Evolutionary conservation across 1,284 basidiomycete species (phyloP).

Genomic region (Sporisorium graminicola): DNA sequence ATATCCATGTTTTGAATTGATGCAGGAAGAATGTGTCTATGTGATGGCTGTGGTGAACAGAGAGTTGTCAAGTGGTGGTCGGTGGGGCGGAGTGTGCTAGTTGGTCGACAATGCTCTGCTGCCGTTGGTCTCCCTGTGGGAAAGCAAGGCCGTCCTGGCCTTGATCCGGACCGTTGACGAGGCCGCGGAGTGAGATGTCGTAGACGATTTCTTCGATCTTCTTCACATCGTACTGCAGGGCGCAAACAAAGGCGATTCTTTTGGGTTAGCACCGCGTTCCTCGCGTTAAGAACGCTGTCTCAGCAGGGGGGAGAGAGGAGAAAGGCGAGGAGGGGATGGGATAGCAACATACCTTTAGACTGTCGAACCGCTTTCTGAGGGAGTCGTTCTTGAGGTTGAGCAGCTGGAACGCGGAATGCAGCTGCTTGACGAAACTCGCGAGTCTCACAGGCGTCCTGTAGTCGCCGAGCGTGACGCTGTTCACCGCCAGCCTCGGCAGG

Average conservation of each 20-base stretch:
- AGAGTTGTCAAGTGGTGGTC: background rate
- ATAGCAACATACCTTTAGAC: constrained; percentile 60
- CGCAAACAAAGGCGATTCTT: background rate
- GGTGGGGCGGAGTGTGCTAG: background rate
- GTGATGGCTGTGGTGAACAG: no score
- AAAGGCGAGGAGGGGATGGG: no score
- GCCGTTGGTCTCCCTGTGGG: background rate
- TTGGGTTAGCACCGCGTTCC: background rate
- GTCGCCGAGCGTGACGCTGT: constrained; percentile 58
- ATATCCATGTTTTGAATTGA: background rate
- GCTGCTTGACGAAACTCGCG: constrained; percentile 61
- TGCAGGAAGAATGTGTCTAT: no score
- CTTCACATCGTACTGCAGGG: constrained; percentile 65
- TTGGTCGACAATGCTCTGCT: constrained; percentile 9
- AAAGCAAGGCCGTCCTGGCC: constrained; percentile 29
- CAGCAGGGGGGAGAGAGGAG: no score
- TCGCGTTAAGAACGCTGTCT: no score
- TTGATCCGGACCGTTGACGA: constrained; percentile 26
- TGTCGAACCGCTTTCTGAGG: constrained; percentile 65
- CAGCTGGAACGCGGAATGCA: constrained; percentile 65
- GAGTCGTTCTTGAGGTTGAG: constrained; percentile 68
- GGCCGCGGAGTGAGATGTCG: constrained; percentile 61
- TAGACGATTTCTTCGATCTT: constrained; percentile 68
- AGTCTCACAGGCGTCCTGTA: constrained; percentile 60
- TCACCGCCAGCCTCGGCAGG: constrained; percentile 52